Base-by-base conservation (phyloP, 345 rosid species). In the Ricinus communis region DNA sequence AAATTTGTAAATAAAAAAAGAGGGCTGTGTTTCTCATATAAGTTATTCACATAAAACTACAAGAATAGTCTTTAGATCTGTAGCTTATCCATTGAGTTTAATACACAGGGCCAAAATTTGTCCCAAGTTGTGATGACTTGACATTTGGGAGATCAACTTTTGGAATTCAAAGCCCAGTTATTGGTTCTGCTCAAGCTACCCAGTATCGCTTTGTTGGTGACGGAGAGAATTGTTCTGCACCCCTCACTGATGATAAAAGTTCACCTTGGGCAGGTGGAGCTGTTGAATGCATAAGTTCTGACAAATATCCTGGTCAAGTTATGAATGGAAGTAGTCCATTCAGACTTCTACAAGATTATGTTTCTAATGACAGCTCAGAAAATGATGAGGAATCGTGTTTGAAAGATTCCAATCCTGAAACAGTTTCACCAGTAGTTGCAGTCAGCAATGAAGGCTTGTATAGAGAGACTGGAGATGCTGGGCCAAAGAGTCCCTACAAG, bases 321-420 rank as follows among this genome's bases (percentile, higher is more conserved):
- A 58, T 71, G n/a, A 74, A 72, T 77, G 59, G 68, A 14, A 69
- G 71, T 49, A 78, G 87, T 71, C 87, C 87, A 33, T 79, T 85
- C 80, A 82, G 79, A 77, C 81, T 77, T 75, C 58, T 82, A n/a
- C 84, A 81, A 70, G 81, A 75, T 50, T 81, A 84, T 84, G 80
- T 79, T 77, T 85, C 91, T 52, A 81, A 81, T 75, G 88, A 84
- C 55, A 74, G 79, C 78, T 77, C 79, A 14, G 87, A 79, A 58
- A 79, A 73, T 65, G 65, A 73, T 54, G 71, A 53, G 18, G 71
- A 76, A 51, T 55, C 70, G 22, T 31, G 30, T 40, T n/a, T 16
- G 51, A 52, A 66, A 50, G 58, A 33, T 76, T 46, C 21, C 60
- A 31, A 56, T 36, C 38, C 55, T 40, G 49, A 59, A 63, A 72